Evolutionary conservation across 169 alveolate genomes (phyloP).

Genomic region (Miamiensis avidus): DNA sequence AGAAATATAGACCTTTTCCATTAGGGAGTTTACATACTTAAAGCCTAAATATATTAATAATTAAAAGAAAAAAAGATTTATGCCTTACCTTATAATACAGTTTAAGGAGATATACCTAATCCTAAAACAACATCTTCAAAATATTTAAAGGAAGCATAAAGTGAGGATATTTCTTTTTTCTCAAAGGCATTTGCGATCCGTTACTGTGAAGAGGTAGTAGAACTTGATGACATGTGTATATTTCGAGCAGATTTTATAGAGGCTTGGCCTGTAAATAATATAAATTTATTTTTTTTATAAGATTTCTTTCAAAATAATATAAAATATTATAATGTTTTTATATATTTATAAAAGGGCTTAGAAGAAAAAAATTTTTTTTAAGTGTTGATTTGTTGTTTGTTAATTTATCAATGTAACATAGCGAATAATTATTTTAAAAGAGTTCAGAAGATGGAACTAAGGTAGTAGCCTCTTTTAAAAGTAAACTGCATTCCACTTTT

Average conservation of each 20-base stretch:
- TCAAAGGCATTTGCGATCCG: conserved; percentile 54
- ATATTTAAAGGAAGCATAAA: conserved; percentile 26
- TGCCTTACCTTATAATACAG: conserved; percentile 53
- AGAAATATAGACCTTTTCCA: conserved; percentile 76
- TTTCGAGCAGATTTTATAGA: conserved; percentile 60
- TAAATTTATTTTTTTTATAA: too few species aligned
- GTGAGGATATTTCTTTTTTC: conserved; percentile 44
- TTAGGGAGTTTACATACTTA: conserved; percentile 70
- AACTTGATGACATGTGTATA: conserved; percentile 63
- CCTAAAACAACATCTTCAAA: conserved; percentile 40
- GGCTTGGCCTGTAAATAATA: conserved; percentile 34
- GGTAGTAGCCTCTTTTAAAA: not conserved
- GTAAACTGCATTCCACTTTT: not conserved
- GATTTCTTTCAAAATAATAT: not conserved
- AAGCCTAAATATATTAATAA: conserved; percentile 45
- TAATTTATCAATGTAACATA: not conserved
- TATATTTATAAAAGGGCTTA: too few species aligned
- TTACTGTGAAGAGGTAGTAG: conserved; percentile 61
- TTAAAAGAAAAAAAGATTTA: conserved; percentile 44
- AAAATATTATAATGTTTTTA: too few species aligned
- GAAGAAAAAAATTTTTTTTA: conserved; percentile 19
- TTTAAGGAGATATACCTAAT: conserved; percentile 43
- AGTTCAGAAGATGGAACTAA: not conserved
- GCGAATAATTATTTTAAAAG: not conserved
- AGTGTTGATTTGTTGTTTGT: conserved; percentile 1